Conservation (phyloP, 2,329 filamentous ascomycete species). For the Didymella segeticola region DNA sequence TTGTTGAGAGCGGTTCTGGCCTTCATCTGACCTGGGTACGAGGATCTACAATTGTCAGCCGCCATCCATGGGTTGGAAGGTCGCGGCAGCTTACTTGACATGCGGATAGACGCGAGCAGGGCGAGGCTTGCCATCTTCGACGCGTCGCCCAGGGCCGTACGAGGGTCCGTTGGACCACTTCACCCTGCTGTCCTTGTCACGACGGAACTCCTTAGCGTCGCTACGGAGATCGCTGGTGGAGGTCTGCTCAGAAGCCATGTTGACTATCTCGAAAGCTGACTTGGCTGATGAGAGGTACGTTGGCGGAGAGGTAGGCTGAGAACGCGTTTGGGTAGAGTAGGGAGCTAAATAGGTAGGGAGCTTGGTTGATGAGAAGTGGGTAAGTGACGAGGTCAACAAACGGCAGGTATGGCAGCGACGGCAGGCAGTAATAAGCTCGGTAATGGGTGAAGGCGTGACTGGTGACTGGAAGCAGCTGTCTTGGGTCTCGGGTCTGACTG, state of each 20-base stretch:
- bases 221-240: conserved; percentile 62
- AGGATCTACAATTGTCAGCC: conserved; percentile 25
- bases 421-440: conserved; percentile 38
- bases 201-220: conserved; percentile 60
- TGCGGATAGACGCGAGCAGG: conserved; percentile 43
- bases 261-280: conserved; percentile 20
- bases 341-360: neutral
- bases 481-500: conserved; percentile 46
- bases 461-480: conserved; percentile 38
- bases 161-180: conserved; percentile 59
- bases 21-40: conserved; percentile 39
- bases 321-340: conserved; percentile 7
- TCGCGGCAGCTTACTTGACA: conserved; percentile 35
- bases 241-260: conserved; percentile 56
- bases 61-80: neutral
- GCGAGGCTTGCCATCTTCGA: conserved; percentile 45
- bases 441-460: conserved; percentile 37
- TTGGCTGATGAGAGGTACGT: conserved; percentile 10
- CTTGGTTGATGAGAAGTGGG: conserved; percentile 9
- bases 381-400: conserved; percentile 20
- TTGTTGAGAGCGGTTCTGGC: conserved; percentile 49
- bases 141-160: conserved; percentile 47
- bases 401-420: conserved; percentile 20
- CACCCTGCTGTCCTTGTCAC: conserved; percentile 57
- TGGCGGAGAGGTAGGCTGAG: conserved; percentile 10